Conservation (phyloP, 2,329 filamentous ascomycete species). For the Ceratocystis cacaofunesta region DNA sequence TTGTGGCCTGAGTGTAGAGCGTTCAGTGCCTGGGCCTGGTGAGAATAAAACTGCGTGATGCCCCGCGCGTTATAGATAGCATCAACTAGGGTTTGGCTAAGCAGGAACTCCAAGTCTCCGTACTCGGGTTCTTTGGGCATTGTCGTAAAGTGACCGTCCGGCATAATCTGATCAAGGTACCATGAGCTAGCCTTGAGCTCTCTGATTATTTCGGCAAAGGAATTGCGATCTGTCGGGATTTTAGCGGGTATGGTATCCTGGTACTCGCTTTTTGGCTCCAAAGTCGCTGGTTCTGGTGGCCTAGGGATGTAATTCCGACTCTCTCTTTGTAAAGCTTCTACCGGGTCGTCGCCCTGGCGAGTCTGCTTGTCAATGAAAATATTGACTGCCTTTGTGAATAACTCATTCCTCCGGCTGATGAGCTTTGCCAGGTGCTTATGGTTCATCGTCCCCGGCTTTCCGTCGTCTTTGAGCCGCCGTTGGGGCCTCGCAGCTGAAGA, state of each 20-base stretch:
- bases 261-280: background rate
- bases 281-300: background rate
- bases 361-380: slow-evolving; percentile 61
- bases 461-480: slow-evolving; percentile 78
- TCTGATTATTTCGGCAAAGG: slow-evolving; percentile 68
- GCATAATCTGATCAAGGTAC: slow-evolving; percentile 88
- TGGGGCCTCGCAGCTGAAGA: slow-evolving; percentile 50
- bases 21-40: slow-evolving; percentile 91
- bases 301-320: slow-evolving; percentile 42
- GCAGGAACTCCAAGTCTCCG: slow-evolving; percentile 67
- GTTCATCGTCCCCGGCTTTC: slow-evolving; percentile 15
- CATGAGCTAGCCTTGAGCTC: slow-evolving; percentile 71
- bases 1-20: slow-evolving; percentile 65
- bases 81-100: slow-evolving; percentile 90
- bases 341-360: slow-evolving; percentile 49
- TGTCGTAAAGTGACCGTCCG: slow-evolving; percentile 81
- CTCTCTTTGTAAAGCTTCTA: slow-evolving; percentile 45
- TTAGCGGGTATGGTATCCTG: slow-evolving; percentile 42
- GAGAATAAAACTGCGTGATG: slow-evolving; percentile 75
- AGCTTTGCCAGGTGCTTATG: slow-evolving; percentile 25
- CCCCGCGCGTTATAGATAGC: slow-evolving; percentile 82
- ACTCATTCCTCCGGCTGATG: slow-evolving; percentile 78
- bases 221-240: slow-evolving; percentile 67
- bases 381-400: slow-evolving; percentile 66
- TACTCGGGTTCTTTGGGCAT: slow-evolving; percentile 70